Base-by-base conservation (phyloP, 202 grass and related monocot genomes). In the Schoenoplectus tabernaemontani region DNA sequence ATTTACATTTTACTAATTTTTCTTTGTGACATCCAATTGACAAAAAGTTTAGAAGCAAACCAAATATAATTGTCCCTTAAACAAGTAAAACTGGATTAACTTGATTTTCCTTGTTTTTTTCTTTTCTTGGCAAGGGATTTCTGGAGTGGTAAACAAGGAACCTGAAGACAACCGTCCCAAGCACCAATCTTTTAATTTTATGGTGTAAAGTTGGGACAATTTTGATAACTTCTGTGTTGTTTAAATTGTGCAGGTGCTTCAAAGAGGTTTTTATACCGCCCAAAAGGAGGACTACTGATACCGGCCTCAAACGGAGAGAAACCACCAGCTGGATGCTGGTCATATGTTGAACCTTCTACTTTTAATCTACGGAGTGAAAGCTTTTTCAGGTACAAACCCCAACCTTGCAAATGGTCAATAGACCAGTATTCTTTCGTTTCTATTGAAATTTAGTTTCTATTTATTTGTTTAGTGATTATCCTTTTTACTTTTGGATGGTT, bases 341-440 rank as follows among this genome's bases (percentile, higher is more conserved):
- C 88, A 78, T 22, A 46, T 69, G 82, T 98, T 57, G 91, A 98
- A 36, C 91, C 95, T 67, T 98, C 86, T 17, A 37, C 87, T 59
- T 98, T 98, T 83, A 98, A 92, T 51, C 87, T 98, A 57, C 93
- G 95, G 47, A 89, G 95, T 74, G 89, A 98, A 84, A 94, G 87
- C 67, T 98, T 93, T 86, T 91, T 98, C 61, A 98, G 85, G 95
- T 80, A 44, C 56, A 92, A 77, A 90, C 28, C 8, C 70, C 7
- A 47, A 78, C 39, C 75, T 28, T 2, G 5, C 13, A 51, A 84
- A 83, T 6, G 86, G 59, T 57, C 42, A 61, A 13, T 58, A 19
- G 46, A 62, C 41, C 37, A 22, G 19, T 51, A 53, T 33, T 74
- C 46, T 74, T 74, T 53, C 46, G 26, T 51, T 53, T 34, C 13